Evolutionary conservation across 2,329 filamentous ascomycete genomes (phyloP).

Genomic region (Diaporthe nobilis): DNA sequence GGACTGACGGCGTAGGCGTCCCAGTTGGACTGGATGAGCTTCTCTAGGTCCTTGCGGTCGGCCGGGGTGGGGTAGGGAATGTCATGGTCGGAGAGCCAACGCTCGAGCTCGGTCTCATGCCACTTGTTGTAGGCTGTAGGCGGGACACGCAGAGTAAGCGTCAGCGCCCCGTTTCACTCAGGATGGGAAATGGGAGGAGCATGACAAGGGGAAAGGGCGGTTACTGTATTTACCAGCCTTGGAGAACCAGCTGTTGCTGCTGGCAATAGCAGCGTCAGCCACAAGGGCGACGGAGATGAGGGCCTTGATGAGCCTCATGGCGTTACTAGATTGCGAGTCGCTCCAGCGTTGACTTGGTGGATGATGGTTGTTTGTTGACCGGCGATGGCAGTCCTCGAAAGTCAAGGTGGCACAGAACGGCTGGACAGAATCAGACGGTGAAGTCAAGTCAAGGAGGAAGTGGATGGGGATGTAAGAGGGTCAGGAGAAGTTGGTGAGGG

Average conservation of each 20-base stretch:
- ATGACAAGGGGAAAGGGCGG: slow-evolving; percentile 28
- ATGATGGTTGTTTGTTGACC: not conserved
- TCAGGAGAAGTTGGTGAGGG: not conserved
- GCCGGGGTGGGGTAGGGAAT: slow-evolving; percentile 91
- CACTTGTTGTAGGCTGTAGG: slow-evolving; percentile 93
- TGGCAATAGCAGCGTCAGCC: slow-evolving; percentile 78
- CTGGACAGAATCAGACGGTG: not conserved
- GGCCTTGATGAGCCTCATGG: slow-evolving; percentile 85
- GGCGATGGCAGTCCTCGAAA: not conserved
- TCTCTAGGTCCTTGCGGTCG: slow-evolving; percentile 95
- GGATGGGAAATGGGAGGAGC: slow-evolving; percentile 6
- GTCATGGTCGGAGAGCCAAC: slow-evolving; percentile 94
- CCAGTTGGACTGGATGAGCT: slow-evolving; percentile 92
- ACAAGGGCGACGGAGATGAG: slow-evolving; percentile 80
- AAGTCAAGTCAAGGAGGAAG: slow-evolving; percentile 6
- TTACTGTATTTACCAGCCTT: slow-evolving; percentile 78
- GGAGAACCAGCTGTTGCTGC: slow-evolving; percentile 80
- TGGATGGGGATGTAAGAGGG: not conserved
- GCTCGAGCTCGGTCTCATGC: slow-evolving; percentile 97
- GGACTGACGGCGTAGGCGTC: slow-evolving; percentile 80
- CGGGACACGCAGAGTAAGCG: slow-evolving; percentile 7
- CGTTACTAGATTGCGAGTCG: slow-evolving; percentile 7
- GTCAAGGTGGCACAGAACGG: not conserved
- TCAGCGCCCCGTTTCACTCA: slow-evolving; percentile 44
- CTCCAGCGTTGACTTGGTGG: not conserved